phyloP scores from a whole-genome alignment of 2,329 filamentous ascomycete species.

The Colletotrichum kahawae region DNA sequence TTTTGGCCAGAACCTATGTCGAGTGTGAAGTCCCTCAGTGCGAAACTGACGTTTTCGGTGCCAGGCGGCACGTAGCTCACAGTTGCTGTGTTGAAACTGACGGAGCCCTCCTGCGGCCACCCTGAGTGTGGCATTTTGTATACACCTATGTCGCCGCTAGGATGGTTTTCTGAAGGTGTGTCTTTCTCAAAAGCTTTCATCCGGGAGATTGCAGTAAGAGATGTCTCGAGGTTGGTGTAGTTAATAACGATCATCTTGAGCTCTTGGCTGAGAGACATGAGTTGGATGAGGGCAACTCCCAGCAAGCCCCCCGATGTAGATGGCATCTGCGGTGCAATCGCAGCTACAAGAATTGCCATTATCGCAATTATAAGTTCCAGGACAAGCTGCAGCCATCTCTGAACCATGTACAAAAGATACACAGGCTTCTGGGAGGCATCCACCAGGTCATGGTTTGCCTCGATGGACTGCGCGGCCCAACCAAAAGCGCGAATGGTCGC shows the following conservation, averaged over 20 bases:
- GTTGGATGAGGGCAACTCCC: constrained; percentile 30
- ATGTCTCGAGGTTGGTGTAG: constrained; percentile 42
- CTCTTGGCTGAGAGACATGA: constrained; percentile 30
- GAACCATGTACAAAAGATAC: constrained; percentile 53
- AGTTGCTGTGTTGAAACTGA: background rate
- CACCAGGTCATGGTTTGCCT: constrained; percentile 39
- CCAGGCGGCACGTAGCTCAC: background rate
- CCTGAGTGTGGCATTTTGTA: background rate
- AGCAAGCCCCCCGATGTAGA: constrained; percentile 32
- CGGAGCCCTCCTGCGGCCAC: background rate
- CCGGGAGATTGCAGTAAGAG: constrained; percentile 37
- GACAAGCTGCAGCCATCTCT: constrained; percentile 53
- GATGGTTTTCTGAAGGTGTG: constrained; percentile 29
- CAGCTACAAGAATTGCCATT: constrained; percentile 53
- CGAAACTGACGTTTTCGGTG: background rate
- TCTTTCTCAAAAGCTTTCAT: constrained; percentile 33
- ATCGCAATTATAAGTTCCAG: constrained; percentile 54
- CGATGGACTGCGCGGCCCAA: constrained; percentile 43
- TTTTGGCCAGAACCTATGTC: background rate
- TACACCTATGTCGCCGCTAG: background rate
- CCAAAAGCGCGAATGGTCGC: constrained; percentile 54
- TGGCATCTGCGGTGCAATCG: constrained; percentile 34
- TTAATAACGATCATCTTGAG: constrained; percentile 33
- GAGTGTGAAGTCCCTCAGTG: background rate
- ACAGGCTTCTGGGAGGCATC: constrained; percentile 53